Conservation (phyloP, 495 filamentous ascomycete species). For the Oidiodendron maius region DNA sequence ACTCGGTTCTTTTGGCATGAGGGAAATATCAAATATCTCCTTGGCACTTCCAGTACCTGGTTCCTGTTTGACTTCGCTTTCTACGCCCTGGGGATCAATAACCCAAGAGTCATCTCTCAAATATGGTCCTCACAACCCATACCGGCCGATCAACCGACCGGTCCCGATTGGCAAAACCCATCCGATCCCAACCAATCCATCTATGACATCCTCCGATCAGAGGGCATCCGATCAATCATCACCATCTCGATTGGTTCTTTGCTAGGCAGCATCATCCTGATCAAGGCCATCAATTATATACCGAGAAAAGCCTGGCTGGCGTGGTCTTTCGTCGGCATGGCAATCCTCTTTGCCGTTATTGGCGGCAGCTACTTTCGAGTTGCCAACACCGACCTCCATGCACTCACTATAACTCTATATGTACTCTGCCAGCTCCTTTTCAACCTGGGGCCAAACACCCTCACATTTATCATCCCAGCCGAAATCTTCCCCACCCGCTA, state of each 20-base stretch:
- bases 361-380: slow-evolving; percentile 29
- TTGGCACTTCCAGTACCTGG: slow-evolving; percentile 62
- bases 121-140: slow-evolving; percentile 23
- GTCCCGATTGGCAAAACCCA: slow-evolving; percentile 15
- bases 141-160: slow-evolving; percentile 1
- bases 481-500: slow-evolving; percentile 20
- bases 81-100: slow-evolving; percentile 68
- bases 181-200: slow-evolving; percentile 24
- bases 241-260: slow-evolving; percentile 33
- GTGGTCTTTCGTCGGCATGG: slow-evolving; percentile 32
- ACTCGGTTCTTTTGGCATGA: slow-evolving; percentile 38
- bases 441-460: slow-evolving; percentile 44
- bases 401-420: slow-evolving; percentile 48
- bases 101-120: slow-evolving; percentile 37
- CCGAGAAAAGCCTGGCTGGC: slow-evolving; percentile 31
- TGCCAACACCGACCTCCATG: slow-evolving; percentile 30
- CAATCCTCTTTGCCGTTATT: slow-evolving; percentile 32
- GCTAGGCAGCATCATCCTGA: slow-evolving; percentile 30
- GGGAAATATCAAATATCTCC: slow-evolving; percentile 30
- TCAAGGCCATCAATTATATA: slow-evolving; percentile 32
- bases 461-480: slow-evolving; percentile 27
- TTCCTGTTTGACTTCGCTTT: slow-evolving; percentile 52
- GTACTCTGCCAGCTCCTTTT: slow-evolving; percentile 57
- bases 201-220: slow-evolving; percentile 25
- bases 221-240: slow-evolving; percentile 29